These are phyloP conservation scores for Tricholoma terreum DNA, from an alignment of 768 basidiomycete genomes.

Conservation along the genomic window DNA sequence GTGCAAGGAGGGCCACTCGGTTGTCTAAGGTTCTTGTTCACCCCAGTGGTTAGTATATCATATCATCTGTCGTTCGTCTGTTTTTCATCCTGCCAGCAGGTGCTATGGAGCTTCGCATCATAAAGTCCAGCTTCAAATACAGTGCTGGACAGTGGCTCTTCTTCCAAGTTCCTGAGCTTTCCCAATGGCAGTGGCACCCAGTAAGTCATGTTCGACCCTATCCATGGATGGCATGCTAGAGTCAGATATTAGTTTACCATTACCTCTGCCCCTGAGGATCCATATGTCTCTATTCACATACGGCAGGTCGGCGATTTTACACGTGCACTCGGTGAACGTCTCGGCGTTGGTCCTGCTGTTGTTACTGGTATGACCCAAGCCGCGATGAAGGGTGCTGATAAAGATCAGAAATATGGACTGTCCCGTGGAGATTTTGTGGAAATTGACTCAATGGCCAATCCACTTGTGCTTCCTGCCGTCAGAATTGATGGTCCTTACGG, in stretches of 20 bases:
- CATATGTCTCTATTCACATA: slow-evolving; percentile 88
- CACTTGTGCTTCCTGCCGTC: slow-evolving; percentile 60
- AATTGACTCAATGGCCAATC: slow-evolving; percentile 50
- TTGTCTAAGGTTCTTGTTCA: slow-evolving; percentile 87
- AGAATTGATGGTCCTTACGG: slow-evolving; percentile 92
- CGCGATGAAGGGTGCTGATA: slow-evolving; percentile 75
- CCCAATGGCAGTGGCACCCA: slow-evolving; percentile 90
- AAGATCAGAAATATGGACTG: slow-evolving; percentile 42
- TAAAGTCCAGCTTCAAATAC: slow-evolving; percentile 91
- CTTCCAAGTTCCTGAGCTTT: slow-evolving; percentile 84
- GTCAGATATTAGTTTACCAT: slow-evolving; percentile 71
- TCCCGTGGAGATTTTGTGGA: slow-evolving; percentile 80
- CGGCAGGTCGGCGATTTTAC: slow-evolving; percentile 94
- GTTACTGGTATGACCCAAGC: slow-evolving; percentile 76
- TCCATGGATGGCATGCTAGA: not conserved
- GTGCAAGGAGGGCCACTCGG: slow-evolving; percentile 72
- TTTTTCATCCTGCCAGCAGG: slow-evolving; percentile 35
- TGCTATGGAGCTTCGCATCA: slow-evolving; percentile 90
- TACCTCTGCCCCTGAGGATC: slow-evolving; percentile 92
- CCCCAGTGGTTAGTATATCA: slow-evolving; percentile 62
- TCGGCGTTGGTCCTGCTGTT: slow-evolving; percentile 76
- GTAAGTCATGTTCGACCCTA: slow-evolving; percentile 45
- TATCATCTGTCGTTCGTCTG: not conserved
- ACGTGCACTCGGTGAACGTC: slow-evolving; percentile 75
- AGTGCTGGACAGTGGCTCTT: slow-evolving; percentile 91